Evolutionary conservation across 192 early-diverging fungal genomes (phyloP), one percentile per base, ranked within the genome.

Genomic region (Backusella parvicylindrica): DNA sequence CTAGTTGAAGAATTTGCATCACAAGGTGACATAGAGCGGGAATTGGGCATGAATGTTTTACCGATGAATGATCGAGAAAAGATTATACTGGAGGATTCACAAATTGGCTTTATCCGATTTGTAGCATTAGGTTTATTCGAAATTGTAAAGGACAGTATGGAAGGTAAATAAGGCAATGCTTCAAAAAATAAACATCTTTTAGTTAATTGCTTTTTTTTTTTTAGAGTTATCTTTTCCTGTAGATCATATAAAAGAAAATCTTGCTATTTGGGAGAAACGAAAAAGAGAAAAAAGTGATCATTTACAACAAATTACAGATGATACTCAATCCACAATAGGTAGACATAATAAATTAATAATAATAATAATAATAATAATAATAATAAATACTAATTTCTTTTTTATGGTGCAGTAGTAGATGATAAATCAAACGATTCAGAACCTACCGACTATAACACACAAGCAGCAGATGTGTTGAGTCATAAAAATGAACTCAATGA

Each of bases 1-100:
- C 79, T 94, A 13, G 79, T 91, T 73, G 86, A 88, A 72, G 92
- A 94, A 68, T 89, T 92, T 78, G 86, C 83, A 6, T 83, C 88
- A 68, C 91, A 92, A 76, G 89, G 89, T 2, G 89, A 94, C 75
- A 83, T 94, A 37, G 92, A 94, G 74, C 86, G 86, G 79, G 89
- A 87, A 50, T 78, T 94, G 68, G 91, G 91, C 9, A 81, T 91
- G 75, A 84, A 87, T 36, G 79, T 84, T 30, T 76, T 65, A 33
- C 85, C 84, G 18, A 80, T 82, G 32, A 89, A 87, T 71, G 87
- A 89, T 38, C 77, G 80, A 32, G 76, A 83, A 65, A 84, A 86
- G 30, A 73, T 86, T 30, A 64, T 76, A 33, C 70, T 80, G 68
- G 75, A 79, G 68, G 87, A 87, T 31, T 80, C 82, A 41, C 87